These are phyloP conservation scores for Arabis alpina DNA, from an alignment of 345 rosid species.

Conservation along the genomic window DNA sequence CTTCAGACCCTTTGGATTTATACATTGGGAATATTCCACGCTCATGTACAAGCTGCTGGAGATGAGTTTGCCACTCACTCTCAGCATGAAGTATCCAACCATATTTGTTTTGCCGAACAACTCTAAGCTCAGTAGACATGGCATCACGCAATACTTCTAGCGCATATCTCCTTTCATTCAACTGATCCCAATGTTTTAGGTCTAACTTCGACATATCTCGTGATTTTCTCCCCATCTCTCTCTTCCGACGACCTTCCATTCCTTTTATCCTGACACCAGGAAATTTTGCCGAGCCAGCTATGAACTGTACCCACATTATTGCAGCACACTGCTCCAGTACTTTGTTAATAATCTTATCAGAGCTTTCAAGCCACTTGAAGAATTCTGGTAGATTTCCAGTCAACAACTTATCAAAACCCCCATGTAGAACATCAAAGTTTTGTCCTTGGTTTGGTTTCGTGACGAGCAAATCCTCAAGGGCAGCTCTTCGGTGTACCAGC, in stretches of 20 bases:
- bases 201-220: constrained; percentile 82
- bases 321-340: constrained; percentile 97
- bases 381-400: constrained; percentile 75
- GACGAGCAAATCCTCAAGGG: constrained; percentile 88
- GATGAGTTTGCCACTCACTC: constrained; percentile 98
- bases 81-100: constrained; percentile 99
- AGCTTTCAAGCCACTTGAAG: constrained; percentile 86
- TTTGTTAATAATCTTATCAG: constrained; percentile 75
- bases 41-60: constrained; percentile 96
- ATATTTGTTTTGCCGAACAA: constrained; percentile 98
- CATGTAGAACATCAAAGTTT: constrained; percentile 80
- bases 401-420: constrained; percentile 93
- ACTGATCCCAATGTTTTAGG: constrained; percentile 91
- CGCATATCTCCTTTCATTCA: constrained; percentile 94
- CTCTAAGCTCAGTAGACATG: constrained; percentile 98
- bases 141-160: constrained; percentile 91
- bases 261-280: constrained; percentile 95
- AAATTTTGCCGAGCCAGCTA: constrained; percentile 93
- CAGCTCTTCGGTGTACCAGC: constrained; percentile 87
- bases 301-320: constrained; percentile 93
- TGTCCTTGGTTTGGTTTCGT: constrained; percentile 89
- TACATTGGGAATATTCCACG: constrained; percentile 93
- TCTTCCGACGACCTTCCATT: constrained; percentile 89
- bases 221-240: constrained; percentile 91
- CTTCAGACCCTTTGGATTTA: constrained; percentile 58